These are phyloP conservation scores for Inonotus hispidus DNA, from an alignment of 1,284 basidiomycete species.

Conservation along the genomic window DNA sequence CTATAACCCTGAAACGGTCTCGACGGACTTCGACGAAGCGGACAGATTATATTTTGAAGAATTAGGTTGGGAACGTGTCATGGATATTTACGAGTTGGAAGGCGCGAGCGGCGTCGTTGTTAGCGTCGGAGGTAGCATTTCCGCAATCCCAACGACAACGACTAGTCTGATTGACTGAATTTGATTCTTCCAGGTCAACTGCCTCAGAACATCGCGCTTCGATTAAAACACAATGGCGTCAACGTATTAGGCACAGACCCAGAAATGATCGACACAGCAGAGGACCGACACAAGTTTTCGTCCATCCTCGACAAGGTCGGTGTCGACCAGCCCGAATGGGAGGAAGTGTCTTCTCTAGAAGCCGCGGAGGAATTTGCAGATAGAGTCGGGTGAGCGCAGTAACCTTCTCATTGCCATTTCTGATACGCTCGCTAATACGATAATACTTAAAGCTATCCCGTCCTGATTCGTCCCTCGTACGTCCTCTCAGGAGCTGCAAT, in stretches of 20 bases:
- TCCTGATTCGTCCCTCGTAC: conserved; percentile 94
- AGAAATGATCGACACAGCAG: conserved; percentile 91
- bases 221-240: conserved; percentile 86
- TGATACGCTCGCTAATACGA: conserved; percentile 18
- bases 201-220: conserved; percentile 97
- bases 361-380: conserved; percentile 90
- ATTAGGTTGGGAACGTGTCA: conserved; percentile 94
- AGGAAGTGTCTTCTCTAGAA: conserved; percentile 84
- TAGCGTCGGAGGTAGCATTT: conserved; percentile 88
- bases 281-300: conserved; percentile 99
- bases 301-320: conserved; percentile 91
- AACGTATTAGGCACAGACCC: conserved; percentile 97
- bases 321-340: conserved; percentile 97
- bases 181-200: conserved; percentile 64
- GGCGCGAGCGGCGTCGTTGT: conserved; percentile 91
- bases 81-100: conserved; percentile 99
- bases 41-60: conserved; percentile 99
- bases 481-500: conserved; percentile 98
- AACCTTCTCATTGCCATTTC: conserved; percentile 9
- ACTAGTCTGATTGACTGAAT: not conserved
- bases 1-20: conserved; percentile 99
- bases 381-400: conserved; percentile 62
- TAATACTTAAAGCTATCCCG: conserved; percentile 67
- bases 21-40: conserved; percentile 99
- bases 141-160: not conserved